Percentiles rank a stretch among this genome's conserved stretches.
These are phyloP conservation scores for Paraglomus brasilianum DNA, from an alignment of 192 early-diverging fungal species.

Conservation along the genomic window DNA sequence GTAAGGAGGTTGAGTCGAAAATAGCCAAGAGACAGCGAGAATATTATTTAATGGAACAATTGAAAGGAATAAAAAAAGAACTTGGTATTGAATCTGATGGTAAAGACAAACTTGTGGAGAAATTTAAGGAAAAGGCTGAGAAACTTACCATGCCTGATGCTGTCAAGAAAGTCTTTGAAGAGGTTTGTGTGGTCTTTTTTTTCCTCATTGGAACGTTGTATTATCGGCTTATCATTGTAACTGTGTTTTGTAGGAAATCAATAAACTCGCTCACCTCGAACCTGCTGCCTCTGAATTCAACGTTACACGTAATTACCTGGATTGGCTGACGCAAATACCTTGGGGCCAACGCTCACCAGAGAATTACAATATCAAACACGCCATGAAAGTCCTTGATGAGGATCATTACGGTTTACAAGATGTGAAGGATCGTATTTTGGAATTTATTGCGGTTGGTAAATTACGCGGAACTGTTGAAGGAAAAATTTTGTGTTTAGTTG, in stretches of 20 bases:
- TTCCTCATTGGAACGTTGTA: background rate
- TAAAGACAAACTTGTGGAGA: constrained; percentile 95
- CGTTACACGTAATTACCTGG: constrained; percentile 97
- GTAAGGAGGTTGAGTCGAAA: constrained; percentile 96
- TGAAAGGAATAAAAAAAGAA: constrained; percentile 99
- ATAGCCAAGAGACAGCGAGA: constrained; percentile 97
- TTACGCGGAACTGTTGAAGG: constrained; percentile 95
- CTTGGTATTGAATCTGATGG: constrained; percentile 96
- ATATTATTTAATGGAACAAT: constrained; percentile 99
- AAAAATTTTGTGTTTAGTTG: constrained; percentile 97
- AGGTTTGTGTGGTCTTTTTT: constrained; percentile 40
- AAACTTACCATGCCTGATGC: constrained; percentile 86
- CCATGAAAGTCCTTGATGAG: constrained; percentile 88
- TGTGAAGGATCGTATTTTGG: constrained; percentile 98
- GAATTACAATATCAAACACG: constrained; percentile 90
- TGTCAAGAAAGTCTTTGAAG: constrained; percentile 96
- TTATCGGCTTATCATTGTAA: constrained; percentile 13
- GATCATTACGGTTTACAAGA: constrained; percentile 99
- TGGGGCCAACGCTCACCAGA: constrained; percentile 91
- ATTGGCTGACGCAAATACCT: constrained; percentile 97
- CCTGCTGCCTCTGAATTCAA: constrained; percentile 97
- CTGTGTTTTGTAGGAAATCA: constrained; percentile 64
- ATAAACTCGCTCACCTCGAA: constrained; percentile 90
- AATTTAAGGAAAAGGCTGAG: constrained; percentile 84
- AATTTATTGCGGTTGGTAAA: constrained; percentile 99